Evolutionary conservation across 2,329 filamentous ascomycete genomes (phyloP).

Genomic region (Verticillium longisporum): DNA sequence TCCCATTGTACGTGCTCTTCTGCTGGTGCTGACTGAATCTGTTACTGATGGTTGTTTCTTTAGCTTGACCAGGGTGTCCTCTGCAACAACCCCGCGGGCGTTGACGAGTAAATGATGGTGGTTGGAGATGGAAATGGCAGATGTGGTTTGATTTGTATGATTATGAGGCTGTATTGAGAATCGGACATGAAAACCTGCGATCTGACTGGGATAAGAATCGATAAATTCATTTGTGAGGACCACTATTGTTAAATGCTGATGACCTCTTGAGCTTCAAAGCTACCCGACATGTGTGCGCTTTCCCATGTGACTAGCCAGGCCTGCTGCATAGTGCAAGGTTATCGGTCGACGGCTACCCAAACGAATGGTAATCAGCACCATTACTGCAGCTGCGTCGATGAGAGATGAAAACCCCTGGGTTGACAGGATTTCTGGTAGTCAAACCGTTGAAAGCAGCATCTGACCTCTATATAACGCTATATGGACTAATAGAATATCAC

Average conservation of each 20-base stretch:
- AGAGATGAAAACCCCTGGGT: too few relatives aligned
- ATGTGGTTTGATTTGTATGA: background rate
- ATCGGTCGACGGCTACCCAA: too few relatives aligned
- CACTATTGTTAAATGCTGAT: too few relatives aligned
- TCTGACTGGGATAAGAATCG: background rate
- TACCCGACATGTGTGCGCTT: too few relatives aligned
- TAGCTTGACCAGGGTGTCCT: conserved; percentile 25
- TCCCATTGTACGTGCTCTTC: conserved; percentile 28
- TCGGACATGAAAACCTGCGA: background rate
- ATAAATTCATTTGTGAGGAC: too few relatives aligned
- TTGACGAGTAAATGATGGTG: conserved; percentile 10
- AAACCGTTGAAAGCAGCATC: background rate
- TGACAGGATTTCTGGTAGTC: background rate
- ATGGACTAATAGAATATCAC: background rate
- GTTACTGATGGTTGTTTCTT: background rate
- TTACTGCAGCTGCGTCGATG: background rate
- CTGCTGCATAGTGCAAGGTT: too few relatives aligned
- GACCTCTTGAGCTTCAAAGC: too few relatives aligned
- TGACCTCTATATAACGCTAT: background rate
- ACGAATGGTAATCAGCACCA: background rate
- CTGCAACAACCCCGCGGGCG: conserved; percentile 24
- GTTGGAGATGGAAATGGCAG: background rate
- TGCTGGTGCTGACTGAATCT: background rate
- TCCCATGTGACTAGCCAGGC: too few relatives aligned
- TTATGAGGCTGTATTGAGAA: background rate